These are phyloP conservation scores for Botryosphaeria dothidea DNA, from an alignment of 2,329 filamentous ascomycete species.

Conservation along the genomic window DNA sequence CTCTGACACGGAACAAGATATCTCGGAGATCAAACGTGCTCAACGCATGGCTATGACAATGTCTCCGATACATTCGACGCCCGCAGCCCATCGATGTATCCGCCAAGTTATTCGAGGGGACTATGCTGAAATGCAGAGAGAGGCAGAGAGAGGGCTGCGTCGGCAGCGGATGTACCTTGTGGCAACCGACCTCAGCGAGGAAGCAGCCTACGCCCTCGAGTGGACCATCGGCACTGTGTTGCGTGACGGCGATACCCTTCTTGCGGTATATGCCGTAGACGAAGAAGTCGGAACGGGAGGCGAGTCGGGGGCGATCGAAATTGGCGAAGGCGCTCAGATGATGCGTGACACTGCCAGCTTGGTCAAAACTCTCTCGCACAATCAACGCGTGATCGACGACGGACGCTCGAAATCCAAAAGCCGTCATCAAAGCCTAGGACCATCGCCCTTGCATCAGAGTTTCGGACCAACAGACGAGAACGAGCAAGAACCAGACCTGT, in stretches of 20 bases:
- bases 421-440: conserved; percentile 27
- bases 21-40: conserved; percentile 81
- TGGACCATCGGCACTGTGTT: conserved; percentile 97
- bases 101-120: conserved; percentile 90
- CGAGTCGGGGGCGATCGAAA: conserved; percentile 54
- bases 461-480: conserved; percentile 32
- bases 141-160: conserved; percentile 76
- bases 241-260: conserved; percentile 88
- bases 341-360: conserved; percentile 75
- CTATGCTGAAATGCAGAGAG: conserved; percentile 71
- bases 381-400: conserved; percentile 28
- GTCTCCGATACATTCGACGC: conserved; percentile 75
- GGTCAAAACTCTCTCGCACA: conserved; percentile 63
- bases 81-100: conserved; percentile 77
- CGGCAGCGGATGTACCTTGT: conserved; percentile 88
- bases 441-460: conserved; percentile 36
- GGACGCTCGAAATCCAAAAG: conserved; percentile 29
- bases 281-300: conserved; percentile 64
- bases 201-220: conserved; percentile 91
- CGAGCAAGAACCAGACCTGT: conserved; percentile 32
- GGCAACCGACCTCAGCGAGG: conserved; percentile 92
- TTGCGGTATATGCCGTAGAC: conserved; percentile 91
- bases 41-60: conserved; percentile 81
- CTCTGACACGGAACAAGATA: conserved; percentile 83
- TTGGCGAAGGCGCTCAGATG: conserved; percentile 71